Conservation (phyloP, 306 rosid species). For the Cyclanthera cordifolia region DNA sequence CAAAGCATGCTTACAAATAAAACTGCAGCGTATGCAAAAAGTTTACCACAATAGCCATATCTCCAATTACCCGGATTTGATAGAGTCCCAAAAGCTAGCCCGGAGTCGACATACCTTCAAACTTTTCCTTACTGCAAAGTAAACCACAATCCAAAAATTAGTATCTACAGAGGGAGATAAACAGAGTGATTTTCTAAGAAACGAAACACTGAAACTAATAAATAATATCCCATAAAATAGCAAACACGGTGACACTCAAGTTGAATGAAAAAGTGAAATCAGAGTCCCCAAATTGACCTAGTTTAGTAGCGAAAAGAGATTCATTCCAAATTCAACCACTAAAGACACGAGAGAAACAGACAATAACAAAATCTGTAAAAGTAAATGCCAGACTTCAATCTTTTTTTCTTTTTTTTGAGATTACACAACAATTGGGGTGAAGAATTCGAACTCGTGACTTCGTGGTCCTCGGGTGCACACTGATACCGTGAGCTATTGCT, state of each 20-base stretch:
- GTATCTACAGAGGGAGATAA: neutral
- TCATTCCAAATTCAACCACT: neutral
- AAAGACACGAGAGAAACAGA: neutral
- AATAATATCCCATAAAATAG: neutral
- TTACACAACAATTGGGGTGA: no score
- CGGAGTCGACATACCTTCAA: slow-evolving; percentile 39
- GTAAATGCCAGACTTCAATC: neutral
- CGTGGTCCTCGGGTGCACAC: no score
- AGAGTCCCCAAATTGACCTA: neutral
- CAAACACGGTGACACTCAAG: neutral
- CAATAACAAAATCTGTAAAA: neutral
- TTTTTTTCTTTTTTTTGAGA: no score
- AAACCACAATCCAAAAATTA: neutral
- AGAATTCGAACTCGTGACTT: no score
- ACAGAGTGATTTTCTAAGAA: neutral
- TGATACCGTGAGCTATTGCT: no score
- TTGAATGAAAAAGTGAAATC: neutral
- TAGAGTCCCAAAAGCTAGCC: slow-evolving; percentile 86
- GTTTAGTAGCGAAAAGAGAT: neutral
- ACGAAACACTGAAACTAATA: neutral
- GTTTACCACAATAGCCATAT: slow-evolving; percentile 2
- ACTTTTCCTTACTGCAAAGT: slow-evolving; percentile 42
- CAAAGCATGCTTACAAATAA: neutral
- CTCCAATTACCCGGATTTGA: slow-evolving; percentile 70
- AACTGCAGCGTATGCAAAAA: slow-evolving; percentile 11